Evolutionary conservation across 139 green algal genomes (phyloP).

Genomic region (Chlorella sp.): DNA sequence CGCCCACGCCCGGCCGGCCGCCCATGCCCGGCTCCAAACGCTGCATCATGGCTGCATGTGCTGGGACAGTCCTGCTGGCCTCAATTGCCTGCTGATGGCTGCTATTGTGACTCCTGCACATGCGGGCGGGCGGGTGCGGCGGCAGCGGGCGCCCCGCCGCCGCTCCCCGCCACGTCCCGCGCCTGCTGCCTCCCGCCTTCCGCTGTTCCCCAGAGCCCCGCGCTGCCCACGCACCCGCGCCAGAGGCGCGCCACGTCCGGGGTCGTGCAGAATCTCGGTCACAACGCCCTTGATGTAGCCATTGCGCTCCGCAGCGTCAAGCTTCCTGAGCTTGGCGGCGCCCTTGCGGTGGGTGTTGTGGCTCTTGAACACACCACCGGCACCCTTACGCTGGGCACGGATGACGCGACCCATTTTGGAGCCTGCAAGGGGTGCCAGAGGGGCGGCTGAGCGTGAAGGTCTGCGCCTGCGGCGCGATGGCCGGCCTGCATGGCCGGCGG

Average conservation of each 20-base stretch:
- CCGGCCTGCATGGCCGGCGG: background rate
- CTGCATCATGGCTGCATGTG: background rate
- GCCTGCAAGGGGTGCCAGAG: background rate
- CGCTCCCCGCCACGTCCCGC: background rate
- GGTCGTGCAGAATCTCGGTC: constrained; percentile 98
- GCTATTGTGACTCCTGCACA: too few relatives aligned
- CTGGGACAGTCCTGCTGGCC: background rate
- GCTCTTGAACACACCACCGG: constrained; percentile 95
- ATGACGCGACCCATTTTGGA: constrained; percentile 97
- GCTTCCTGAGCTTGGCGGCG: constrained; percentile 86
- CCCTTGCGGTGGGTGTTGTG: constrained; percentile 97
- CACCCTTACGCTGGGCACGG: constrained; percentile 97
- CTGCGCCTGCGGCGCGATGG: background rate
- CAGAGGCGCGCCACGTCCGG: constrained; percentile 95
- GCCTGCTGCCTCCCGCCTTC: background rate
- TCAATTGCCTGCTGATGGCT: background rate
- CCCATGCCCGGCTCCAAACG: background rate
- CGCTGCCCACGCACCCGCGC: constrained; percentile 76
- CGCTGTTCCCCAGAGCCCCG: background rate
- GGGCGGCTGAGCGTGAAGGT: background rate
- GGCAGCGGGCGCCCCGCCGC: background rate
- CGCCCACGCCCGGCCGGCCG: too few relatives aligned
- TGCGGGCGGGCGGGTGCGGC: too few relatives aligned
- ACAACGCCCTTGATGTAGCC: constrained; percentile 97
- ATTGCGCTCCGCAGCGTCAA: constrained; percentile 91